Evolutionary conservation across 768 basidiomycete genomes (phyloP).

Genomic region (Fomitopsis pulvina): DNA sequence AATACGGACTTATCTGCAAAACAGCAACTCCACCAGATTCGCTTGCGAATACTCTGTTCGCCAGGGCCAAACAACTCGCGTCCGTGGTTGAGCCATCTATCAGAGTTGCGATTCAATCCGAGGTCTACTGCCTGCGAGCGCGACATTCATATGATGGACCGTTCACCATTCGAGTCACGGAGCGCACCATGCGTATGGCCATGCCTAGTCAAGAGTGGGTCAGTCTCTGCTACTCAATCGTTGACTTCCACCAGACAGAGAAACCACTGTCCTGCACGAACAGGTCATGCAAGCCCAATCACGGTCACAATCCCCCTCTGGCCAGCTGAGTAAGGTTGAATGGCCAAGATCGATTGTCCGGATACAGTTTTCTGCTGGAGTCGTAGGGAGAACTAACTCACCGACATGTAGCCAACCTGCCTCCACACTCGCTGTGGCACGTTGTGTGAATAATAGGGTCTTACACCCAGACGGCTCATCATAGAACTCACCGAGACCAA

Average conservation of each 20-base stretch:
- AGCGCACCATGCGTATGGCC: constrained; percentile 65
- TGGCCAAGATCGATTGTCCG: no score
- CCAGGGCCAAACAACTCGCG: constrained; percentile 53
- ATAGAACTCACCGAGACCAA: constrained; percentile 59
- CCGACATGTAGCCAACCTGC: constrained; percentile 84
- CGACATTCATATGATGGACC: neutral
- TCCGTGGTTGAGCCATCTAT: constrained; percentile 58
- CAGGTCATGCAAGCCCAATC: no score
- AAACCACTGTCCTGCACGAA: no score
- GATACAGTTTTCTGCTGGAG: no score
- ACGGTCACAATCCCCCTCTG: no score
- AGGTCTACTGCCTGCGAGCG: constrained; percentile 62
- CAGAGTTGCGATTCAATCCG: constrained; percentile 73
- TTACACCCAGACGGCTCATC: constrained; percentile 24
- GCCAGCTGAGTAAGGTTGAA: no score
- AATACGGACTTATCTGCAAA: constrained; percentile 56
- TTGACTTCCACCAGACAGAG: neutral
- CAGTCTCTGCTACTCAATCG: neutral
- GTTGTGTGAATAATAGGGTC: neutral
- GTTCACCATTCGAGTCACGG: neutral
- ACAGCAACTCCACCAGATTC: constrained; percentile 80
- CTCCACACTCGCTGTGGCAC: constrained; percentile 50
- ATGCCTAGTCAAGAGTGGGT: constrained; percentile 27
- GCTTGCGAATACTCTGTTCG: constrained; percentile 63
- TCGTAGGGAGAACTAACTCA: neutral